These are phyloP conservation scores for Chaetoceros muelleri DNA, from an alignment of 108 stramenopile genomes.

Conservation along the genomic window DNA sequence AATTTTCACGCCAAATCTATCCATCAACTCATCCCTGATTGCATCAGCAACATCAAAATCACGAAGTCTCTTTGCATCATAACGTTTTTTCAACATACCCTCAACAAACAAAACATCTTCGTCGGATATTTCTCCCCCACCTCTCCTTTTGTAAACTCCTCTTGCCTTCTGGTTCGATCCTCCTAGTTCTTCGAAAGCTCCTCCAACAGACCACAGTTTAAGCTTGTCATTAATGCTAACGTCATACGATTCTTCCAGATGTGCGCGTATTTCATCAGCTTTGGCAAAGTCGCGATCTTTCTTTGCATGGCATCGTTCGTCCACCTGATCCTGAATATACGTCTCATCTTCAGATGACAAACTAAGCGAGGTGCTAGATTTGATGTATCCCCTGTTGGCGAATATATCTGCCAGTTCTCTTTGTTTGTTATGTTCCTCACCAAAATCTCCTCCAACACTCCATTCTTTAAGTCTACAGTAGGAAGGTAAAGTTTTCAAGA, in stretches of 20 bases:
- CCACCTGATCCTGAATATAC: constrained; percentile 20
- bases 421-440: constrained; percentile 17
- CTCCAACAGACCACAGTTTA: constrained; percentile 35
- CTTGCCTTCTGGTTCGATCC: background rate
- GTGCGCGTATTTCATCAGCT: constrained; percentile 44
- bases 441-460: constrained; percentile 19
- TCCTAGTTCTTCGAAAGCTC: constrained; percentile 23
- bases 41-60: constrained; percentile 45
- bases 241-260: constrained; percentile 25
- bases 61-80: constrained; percentile 29
- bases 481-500: too few species aligned
- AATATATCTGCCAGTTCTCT: constrained; percentile 11
- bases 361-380: constrained; percentile 4
- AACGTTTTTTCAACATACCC: constrained; percentile 19
- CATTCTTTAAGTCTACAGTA: constrained; percentile 9
- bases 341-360: constrained; percentile 17
- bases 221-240: constrained; percentile 41
- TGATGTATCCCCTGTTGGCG: constrained; percentile 11
- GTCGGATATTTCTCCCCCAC: constrained; percentile 24
- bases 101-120: constrained; percentile 23
- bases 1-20: constrained; percentile 31
- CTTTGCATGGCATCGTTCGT: constrained; percentile 28
- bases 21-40: constrained; percentile 32
- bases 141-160: constrained; percentile 15
- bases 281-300: constrained; percentile 28